Evolutionary conservation across 2,329 filamentous ascomycete species (phyloP), one percentile per base, ranked within the genome.

Genomic region (Colletotrichum sp.): DNA sequence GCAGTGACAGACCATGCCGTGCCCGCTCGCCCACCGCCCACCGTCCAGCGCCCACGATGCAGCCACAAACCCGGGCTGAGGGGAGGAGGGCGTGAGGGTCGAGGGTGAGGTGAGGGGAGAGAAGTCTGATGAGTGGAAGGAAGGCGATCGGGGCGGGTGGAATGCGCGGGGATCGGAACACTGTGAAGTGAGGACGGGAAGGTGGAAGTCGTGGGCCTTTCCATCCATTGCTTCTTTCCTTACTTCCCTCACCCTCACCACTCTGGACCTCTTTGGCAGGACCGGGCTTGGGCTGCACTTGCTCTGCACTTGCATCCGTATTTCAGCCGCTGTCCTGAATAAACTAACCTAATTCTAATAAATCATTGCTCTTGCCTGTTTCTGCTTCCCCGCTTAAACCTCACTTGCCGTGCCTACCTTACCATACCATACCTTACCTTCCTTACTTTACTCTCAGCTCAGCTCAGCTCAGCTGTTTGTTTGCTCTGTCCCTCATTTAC

Each of bases 71-170:
- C 62, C 43, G 39, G 55, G 67, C 60, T 55, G 58, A 61, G 27
- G 28, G 25, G 56, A 18, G 30, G 58, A 62, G 55, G 52, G 32
- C 18, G 65, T 39, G 30, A 36, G 28, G 60, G n/a, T 22, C 60
- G 32, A 39, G 56, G 27, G 13, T 27, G 18, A 56, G 18, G 43
- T 68, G 43, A 66, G 36, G 15, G 36, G 36, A 39, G 36, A 39
- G 36, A 39, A 39, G 36, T 39, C 36, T 39, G 36, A 39, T 39
- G 36, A 39, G 36, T 39, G 36, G 36, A 39, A 73, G 65, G 43
- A 68, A 68, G 73, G 22, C 56, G 70, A 75, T 75, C 70, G 73
- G 73, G 72, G 65, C 70, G 70, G 70, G 64, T 75, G 73, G 73
- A 73, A 75, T 73, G 70, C 73, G 73, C 73, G 73, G 73, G 73